phyloP scores from a whole-genome alignment of 306 rosid species.

The Malus sieversii region DNA sequence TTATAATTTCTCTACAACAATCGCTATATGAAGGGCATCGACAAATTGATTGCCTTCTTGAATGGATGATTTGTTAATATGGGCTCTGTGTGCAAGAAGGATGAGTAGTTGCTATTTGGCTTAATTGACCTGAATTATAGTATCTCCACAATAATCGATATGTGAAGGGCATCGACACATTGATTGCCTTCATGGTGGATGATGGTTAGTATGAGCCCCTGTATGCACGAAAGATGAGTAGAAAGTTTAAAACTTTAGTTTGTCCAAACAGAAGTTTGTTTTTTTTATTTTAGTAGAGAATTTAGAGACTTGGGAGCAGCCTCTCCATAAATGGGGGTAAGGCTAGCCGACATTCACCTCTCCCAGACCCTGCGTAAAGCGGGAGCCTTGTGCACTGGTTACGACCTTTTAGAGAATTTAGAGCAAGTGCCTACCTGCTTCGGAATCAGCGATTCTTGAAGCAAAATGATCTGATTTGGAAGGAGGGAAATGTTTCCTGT shows the following conservation, averaged over 20 bases:
- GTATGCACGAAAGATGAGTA: background rate
- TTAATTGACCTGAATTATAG: background rate
- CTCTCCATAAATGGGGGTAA: too few relatives aligned
- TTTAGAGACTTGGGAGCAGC: too few relatives aligned
- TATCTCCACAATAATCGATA: background rate
- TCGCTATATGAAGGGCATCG: background rate
- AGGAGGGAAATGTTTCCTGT: background rate
- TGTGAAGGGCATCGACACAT: background rate
- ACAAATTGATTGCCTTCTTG: background rate
- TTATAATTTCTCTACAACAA: background rate
- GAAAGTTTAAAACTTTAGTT: background rate
- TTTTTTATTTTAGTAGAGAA: background rate
- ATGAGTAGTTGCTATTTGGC: background rate
- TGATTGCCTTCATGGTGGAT: background rate
- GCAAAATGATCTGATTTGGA: slow-evolving; percentile 8
- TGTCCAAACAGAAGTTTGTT: background rate
- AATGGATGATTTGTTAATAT: background rate
- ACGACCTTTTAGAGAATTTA: background rate
- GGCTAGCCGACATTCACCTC: too few relatives aligned
- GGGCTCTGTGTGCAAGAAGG: background rate
- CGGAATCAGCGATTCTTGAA: background rate
- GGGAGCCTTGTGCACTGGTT: too few relatives aligned
- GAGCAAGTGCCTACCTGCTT: background rate
- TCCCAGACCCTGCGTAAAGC: too few relatives aligned
- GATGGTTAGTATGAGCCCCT: background rate